A percentile compares a stretch with the other conserved stretches of the same genome.
Conservation (phyloP, 768 basidiomycete genomes). For the Scleroderma bovista region DNA sequence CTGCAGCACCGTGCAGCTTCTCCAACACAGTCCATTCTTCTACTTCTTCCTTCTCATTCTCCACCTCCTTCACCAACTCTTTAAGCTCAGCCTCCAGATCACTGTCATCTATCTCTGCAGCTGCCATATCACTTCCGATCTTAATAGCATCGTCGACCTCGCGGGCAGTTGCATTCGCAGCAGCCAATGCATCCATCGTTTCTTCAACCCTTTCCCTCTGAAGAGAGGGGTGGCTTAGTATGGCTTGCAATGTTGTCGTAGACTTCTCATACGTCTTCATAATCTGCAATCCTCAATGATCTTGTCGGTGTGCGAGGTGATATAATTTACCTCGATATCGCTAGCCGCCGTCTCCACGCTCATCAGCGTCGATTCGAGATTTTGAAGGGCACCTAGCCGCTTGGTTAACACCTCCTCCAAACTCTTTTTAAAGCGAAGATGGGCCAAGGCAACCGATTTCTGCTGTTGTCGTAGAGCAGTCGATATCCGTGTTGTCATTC, state of each 20-base stretch:
- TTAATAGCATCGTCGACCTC: slow-evolving; percentile 79
- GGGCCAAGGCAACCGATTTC: slow-evolving; percentile 67
- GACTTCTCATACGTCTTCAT: slow-evolving; percentile 84
- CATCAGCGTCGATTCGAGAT: slow-evolving; percentile 69
- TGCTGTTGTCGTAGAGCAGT: slow-evolving; percentile 62
- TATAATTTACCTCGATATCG: slow-evolving; percentile 66
- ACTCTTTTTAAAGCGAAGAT: slow-evolving; percentile 77
- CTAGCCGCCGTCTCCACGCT: slow-evolving; percentile 86
- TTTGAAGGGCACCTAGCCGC: slow-evolving; percentile 67
- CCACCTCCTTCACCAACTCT: slow-evolving; percentile 44
- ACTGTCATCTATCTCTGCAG: slow-evolving; percentile 45
- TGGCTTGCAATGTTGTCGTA: slow-evolving; percentile 64
- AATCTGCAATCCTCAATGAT: slow-evolving; percentile 44
- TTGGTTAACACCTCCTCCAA: slow-evolving; percentile 74
- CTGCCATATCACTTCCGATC: slow-evolving; percentile 57
- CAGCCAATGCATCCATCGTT: slow-evolving; percentile 84
- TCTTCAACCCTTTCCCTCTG: slow-evolving; percentile 74
- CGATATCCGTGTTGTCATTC: slow-evolving; percentile 63
- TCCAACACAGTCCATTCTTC: slow-evolving; percentile 22
- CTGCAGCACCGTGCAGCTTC: slow-evolving; percentile 14
- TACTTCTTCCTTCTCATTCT: slow-evolving; percentile 34
- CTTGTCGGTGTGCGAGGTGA: not conserved
- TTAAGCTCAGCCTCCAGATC: slow-evolving; percentile 64
- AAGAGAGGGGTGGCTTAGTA: slow-evolving; percentile 77
- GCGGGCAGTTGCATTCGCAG: slow-evolving; percentile 73